A percentile compares a stretch with the other conserved stretches of the same genome.
Evolutionary conservation across 805 yeast genomes (phyloP).

Genomic region (Sungouiella thailandica): DNA sequence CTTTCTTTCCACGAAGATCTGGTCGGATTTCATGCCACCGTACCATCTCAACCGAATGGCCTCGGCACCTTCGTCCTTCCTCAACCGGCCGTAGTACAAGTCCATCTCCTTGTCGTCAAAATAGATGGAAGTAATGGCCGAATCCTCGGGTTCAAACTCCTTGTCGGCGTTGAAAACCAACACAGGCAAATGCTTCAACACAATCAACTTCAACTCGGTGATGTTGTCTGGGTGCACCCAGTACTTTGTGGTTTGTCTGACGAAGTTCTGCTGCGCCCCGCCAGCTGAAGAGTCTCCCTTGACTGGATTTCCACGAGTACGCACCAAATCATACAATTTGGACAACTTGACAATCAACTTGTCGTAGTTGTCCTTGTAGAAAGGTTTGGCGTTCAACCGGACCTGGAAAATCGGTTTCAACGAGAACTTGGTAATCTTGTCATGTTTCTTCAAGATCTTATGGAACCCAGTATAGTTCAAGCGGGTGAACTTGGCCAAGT

Average conservation of each 20-base stretch:
- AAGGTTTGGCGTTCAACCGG: conserved; percentile 88
- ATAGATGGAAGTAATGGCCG: conserved; percentile 95
- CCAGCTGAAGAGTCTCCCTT: conserved; percentile 97
- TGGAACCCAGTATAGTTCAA: conserved; percentile 96
- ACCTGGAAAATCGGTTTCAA: conserved; percentile 92
- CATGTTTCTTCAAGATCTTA: conserved; percentile 94
- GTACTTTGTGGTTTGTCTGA: conserved; percentile 96
- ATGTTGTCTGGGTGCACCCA: conserved; percentile 99
- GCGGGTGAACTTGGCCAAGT: conserved; percentile 87
- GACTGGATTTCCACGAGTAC: conserved; percentile 94
- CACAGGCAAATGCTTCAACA: conserved; percentile 93
- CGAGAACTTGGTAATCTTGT: conserved; percentile 68
- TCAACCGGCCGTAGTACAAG: conserved; percentile 86
- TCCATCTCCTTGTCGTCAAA: conserved; percentile 88
- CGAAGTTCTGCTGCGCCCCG: conserved; percentile 95
- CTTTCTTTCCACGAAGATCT: conserved; percentile 92
- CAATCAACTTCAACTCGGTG: conserved; percentile 88
- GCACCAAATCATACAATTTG: conserved; percentile 81
- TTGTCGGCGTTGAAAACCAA: conserved; percentile 94
- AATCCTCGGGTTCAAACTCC: conserved; percentile 91
- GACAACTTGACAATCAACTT: conserved; percentile 83
- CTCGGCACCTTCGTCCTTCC: conserved; percentile 98
- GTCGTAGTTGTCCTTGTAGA: conserved; percentile 93
- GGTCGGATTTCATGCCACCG: conserved; percentile 93
- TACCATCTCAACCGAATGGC: conserved; percentile 98